Evolutionary conservation across 2,329 filamentous ascomycete genomes (phyloP), one percentile per base, ranked within the genome.

Genomic region (Hawksworthiomyces lignivorus): DNA sequence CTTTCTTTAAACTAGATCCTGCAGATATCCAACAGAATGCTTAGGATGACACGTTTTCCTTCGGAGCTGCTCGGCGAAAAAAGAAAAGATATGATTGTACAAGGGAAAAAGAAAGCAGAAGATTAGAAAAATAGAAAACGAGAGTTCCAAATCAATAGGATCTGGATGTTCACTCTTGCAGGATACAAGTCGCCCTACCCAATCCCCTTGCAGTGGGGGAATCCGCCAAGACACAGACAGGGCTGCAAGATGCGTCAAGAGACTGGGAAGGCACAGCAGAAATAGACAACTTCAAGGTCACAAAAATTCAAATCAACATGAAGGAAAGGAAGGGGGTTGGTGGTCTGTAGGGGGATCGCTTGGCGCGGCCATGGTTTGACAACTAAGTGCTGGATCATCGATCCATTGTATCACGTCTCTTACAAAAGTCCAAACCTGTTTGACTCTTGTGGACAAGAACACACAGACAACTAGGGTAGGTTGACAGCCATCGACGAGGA

Each of bases 321-420:
- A n/a, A n/a, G n/a, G n/a, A n/a, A n/a, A n/a, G n/a, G n/a, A n/a
- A n/a, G n/a, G n/a, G n/a, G n/a, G n/a, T n/a, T n/a, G n/a, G n/a
- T n/a, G n/a, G n/a, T n/a, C n/a, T n/a, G n/a, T n/a, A 35, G 32
- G 30, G 33, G 26, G 22, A 43, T 36, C 22, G 9, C 18, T 31
- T 36, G 46, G 41, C 36, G 39, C 36, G 30, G 39, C 36, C 39
- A 48, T 52, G 49, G 54, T 56, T 55, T 52, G 53, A 56, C 48
- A 45, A 48, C 42, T 41, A 39, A 44, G 45, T 51, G 48, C 49
- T 48, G 44, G 50, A 51, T 51, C 51, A 44, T 36, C 50, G 48
- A 54, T 55, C 52, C 51, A 46, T 48, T 50, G 54, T 56, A 56
- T 54, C 54, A 56, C 43, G 45, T 51, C 44, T 56, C 50, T 51